A percentile compares a stretch with the other conserved stretches of the same genome.
Conservation (phyloP, 2,329 filamentous ascomycete species). For the Berkeleyomyces basicola region DNA sequence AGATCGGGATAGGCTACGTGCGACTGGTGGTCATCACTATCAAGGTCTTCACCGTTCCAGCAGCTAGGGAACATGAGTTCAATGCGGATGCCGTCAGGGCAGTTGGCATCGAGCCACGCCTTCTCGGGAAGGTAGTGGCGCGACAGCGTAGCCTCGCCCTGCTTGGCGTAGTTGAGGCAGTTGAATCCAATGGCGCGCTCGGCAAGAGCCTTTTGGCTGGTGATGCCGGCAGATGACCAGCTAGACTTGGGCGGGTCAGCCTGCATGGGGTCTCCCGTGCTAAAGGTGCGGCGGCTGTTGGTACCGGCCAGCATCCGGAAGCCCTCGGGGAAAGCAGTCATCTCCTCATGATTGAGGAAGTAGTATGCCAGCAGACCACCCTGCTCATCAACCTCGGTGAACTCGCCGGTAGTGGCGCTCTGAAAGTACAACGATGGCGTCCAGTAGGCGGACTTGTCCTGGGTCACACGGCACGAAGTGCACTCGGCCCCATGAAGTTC, state of each 20-base stretch:
- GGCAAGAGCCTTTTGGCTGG: conserved; percentile 47
- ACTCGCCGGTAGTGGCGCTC: conserved; percentile 44
- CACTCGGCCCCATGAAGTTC: conserved; percentile 47
- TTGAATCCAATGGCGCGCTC: conserved; percentile 89
- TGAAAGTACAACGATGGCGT: conserved; percentile 64
- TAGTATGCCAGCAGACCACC: conserved; percentile 88
- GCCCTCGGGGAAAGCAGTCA: conserved; percentile 56
- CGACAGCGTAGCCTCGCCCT: conserved; percentile 56
- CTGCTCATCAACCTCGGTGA: conserved; percentile 53
- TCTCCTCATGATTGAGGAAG: conserved; percentile 47
- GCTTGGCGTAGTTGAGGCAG: conserved; percentile 63
- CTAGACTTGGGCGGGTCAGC: conserved; percentile 48
- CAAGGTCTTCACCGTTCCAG: conserved; percentile 58
- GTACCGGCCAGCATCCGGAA: conserved; percentile 76
- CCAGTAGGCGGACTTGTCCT: conserved; percentile 87
- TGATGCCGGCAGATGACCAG: conserved; percentile 49
- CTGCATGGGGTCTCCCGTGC: conserved; percentile 46
- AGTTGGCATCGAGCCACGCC: conserved; percentile 62
- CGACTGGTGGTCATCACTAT: conserved; percentile 37
- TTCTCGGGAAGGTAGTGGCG: conserved; percentile 74
- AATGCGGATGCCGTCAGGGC: conserved; percentile 62
- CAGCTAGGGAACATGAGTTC: conserved; percentile 83
- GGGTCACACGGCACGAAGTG: conserved; percentile 62
- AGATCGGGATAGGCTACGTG: conserved; percentile 66
- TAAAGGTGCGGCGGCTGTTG: conserved; percentile 50